Evolutionary conservation across 352 stramenopile genomes (phyloP), one percentile per base, ranked within the genome.

Genomic region (Globisporangium apiculatum): DNA sequence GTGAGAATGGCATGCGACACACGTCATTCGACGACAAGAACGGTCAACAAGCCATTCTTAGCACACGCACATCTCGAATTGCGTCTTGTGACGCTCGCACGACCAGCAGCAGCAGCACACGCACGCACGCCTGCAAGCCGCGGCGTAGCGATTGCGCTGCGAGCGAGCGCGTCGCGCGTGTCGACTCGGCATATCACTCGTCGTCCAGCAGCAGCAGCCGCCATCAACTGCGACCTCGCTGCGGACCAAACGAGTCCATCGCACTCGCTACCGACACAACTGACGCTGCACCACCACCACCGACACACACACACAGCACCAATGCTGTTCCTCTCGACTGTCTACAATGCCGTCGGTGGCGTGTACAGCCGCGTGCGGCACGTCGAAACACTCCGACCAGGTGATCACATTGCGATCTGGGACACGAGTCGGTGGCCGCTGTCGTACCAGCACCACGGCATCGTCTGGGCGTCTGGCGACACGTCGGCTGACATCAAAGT

Each of bases 361-460:
- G 76, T 89, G 10, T 94, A 91, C 69, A 92, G 80, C 57, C 83
- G 83, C 50, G 82, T 94, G 42, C 66, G 76, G 14, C 83, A 86
- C 61, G 65, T 91, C 57, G 61, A 73, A 53, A 91, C 82, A 18
- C 69, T 94, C 55, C 83, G 85, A 18, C 83, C 85, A 0, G 85
- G 80, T 15, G 84, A 94, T 68, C 84, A 94, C 70, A 81, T 94
- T 57, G 77, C 69, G 48, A 90, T 94, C 67, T 94, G 85, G 85
- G 85, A 94, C 71, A 75, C 75, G 56, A 91, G 80, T 58, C 85
- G 85, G 52, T 94, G 85, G 85, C 85, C 85, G 15, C 74, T 94
- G 51, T 76, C 76, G 42, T 94, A 94, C 71, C 82, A 92, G 61
- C 85, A 94, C 62, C 85, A 94, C 64, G 85, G 85, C 46, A 90